These are phyloP conservation scores for Hypoxylon rickii DNA, from an alignment of 495 filamentous ascomycete genomes.

Conservation along the genomic window DNA sequence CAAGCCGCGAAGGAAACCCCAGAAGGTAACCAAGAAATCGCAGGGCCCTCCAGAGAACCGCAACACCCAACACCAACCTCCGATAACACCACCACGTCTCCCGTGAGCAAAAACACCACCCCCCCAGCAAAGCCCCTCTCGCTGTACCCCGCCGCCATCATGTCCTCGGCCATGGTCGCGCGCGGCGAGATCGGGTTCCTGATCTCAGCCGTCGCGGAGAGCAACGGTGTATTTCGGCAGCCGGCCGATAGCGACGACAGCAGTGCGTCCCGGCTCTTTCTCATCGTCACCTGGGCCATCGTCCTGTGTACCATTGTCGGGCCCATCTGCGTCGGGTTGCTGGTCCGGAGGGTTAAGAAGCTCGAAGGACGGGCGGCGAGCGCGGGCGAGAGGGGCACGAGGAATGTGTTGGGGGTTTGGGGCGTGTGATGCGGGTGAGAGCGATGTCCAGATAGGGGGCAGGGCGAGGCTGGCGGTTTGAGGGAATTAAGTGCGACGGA, in stretches of 20 bases:
- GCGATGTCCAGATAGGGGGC: too few relatives aligned
- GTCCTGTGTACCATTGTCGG: constrained; percentile 76
- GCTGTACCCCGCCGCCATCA: constrained; percentile 62
- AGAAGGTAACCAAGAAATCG: background rate
- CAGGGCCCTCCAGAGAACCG: background rate
- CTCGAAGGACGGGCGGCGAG: constrained; percentile 24
- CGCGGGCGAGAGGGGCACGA: constrained; percentile 1
- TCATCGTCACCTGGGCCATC: constrained; percentile 76
- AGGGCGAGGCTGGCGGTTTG: too few relatives aligned
- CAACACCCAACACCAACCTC: background rate
- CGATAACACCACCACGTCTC: background rate
- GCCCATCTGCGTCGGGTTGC: constrained; percentile 66
- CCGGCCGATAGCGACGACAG: constrained; percentile 43
- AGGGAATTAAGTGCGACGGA: too few relatives aligned
- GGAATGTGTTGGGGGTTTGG: constrained; percentile 37
- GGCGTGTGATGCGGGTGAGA: too few relatives aligned
- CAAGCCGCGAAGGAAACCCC: background rate
- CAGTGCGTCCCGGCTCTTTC: constrained; percentile 49
- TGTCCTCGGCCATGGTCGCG: constrained; percentile 70
- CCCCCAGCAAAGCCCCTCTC: constrained; percentile 53
- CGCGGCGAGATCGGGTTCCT: constrained; percentile 81
- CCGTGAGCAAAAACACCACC: too few relatives aligned
- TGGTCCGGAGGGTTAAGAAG: constrained; percentile 50
- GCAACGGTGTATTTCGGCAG: constrained; percentile 57
- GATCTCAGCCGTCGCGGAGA: constrained; percentile 70